Conservation (phyloP, 768 basidiomycete species). For the Podaxis sp. region DNA sequence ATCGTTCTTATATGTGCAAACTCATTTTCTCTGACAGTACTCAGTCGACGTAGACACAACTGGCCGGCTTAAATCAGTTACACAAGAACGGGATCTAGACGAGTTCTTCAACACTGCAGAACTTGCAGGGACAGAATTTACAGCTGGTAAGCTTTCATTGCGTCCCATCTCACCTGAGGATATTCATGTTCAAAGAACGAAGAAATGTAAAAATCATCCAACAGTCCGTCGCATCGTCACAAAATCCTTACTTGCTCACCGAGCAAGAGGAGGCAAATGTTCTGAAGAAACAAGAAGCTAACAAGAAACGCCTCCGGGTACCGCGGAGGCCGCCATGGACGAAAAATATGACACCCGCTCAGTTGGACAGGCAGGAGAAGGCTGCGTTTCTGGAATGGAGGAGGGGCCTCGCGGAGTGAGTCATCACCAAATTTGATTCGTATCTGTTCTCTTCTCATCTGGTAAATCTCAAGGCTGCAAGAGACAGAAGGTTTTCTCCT, state of each 20-base stretch:
- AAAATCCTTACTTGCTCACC: conserved; percentile 84
- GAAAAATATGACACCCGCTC: conserved; percentile 65
- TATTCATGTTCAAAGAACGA: conserved; percentile 45
- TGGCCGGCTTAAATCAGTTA: conserved; percentile 80
- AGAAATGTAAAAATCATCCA: conserved; percentile 77
- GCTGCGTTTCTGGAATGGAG: conserved; percentile 92
- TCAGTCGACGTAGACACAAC: conserved; percentile 68
- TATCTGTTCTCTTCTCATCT: neutral
- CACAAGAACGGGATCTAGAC: conserved; percentile 93
- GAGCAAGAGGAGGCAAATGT: conserved; percentile 79
- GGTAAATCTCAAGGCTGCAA: conserved; percentile 55
- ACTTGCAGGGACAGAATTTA: conserved; percentile 92
- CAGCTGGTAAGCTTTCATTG: conserved; percentile 63
- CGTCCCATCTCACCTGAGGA: neutral
- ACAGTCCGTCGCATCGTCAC: conserved; percentile 45
- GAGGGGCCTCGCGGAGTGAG: conserved; percentile 85
- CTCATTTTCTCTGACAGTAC: conserved; percentile 44
- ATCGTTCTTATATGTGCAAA: neutral
- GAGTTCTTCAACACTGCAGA: conserved; percentile 95
- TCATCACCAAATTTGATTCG: conserved; percentile 14
- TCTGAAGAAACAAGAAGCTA: conserved; percentile 67
- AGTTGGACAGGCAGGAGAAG: conserved; percentile 87
- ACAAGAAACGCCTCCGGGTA: conserved; percentile 74
- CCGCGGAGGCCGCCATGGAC: conserved; percentile 91
- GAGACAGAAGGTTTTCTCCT: conserved; percentile 85